Evolutionary conservation across 352 stramenopile genomes (phyloP).

Genomic region (Poterioochromonas sp.): DNA sequence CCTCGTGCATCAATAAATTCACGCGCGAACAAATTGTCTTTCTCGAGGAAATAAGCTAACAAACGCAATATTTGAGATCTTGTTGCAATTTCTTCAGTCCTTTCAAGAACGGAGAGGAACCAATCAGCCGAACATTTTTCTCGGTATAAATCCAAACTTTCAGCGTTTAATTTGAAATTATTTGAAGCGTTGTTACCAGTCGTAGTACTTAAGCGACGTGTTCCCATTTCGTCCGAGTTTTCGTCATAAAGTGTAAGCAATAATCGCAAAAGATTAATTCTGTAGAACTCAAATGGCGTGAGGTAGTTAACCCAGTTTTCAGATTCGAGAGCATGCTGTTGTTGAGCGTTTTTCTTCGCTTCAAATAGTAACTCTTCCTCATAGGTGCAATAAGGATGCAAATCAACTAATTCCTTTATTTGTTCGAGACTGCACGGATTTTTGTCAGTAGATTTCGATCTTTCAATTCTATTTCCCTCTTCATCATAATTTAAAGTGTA

Average conservation of each 20-base stretch:
- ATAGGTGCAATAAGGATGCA: conserved; percentile 7
- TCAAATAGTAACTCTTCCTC: neutral
- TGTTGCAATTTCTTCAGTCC: neutral
- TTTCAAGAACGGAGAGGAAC: neutral
- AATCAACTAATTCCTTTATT: neutral
- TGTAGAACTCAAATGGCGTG: neutral
- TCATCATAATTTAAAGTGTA: neutral
- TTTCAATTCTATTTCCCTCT: neutral
- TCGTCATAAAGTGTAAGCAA: neutral
- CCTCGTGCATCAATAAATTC: neutral
- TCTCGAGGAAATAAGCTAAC: neutral
- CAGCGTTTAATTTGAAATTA: too few species aligned
- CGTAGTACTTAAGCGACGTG: neutral
- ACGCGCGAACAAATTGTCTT: neutral
- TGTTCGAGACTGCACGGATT: neutral
- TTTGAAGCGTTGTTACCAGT: neutral
- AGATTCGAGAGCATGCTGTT: neutral
- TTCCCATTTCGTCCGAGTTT: conserved; percentile 3
- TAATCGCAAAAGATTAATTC: neutral
- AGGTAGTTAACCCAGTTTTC: neutral
- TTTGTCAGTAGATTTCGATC: neutral
- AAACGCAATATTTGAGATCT: neutral
- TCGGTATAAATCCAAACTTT: neutral
- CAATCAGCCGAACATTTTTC: neutral
- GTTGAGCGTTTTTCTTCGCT: neutral